Evolutionary conservation across 2,329 filamentous ascomycete genomes (phyloP).

Genomic region (Aureobasidium sp.): DNA sequence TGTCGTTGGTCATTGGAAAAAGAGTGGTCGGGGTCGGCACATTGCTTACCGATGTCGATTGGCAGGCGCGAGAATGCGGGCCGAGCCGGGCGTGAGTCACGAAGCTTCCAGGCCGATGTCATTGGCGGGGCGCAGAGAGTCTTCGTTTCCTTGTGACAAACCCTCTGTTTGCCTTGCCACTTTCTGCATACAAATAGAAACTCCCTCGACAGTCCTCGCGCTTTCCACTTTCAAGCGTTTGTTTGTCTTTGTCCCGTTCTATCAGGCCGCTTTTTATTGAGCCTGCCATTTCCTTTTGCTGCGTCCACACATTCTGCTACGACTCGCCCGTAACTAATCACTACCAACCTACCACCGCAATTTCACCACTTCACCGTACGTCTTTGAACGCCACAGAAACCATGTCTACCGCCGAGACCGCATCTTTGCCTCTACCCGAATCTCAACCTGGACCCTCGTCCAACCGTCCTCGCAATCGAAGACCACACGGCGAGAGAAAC

Average conservation of each 20-base stretch:
- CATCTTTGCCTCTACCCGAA: neutral
- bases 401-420: slow-evolving; percentile 13
- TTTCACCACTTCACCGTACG: neutral
- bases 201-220: neutral
- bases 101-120: neutral
- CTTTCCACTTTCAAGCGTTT: neutral
- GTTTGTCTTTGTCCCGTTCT: slow-evolving; percentile 11
- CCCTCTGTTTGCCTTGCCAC: slow-evolving; percentile 5
- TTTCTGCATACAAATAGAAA: neutral
- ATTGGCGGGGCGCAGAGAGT: slow-evolving; percentile 7
- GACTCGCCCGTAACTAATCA: too few species aligned
- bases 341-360: neutral
- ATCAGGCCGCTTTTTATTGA: slow-evolving; percentile 15
- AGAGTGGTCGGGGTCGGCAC: slow-evolving; percentile 4
- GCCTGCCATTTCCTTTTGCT: slow-evolving; percentile 12
- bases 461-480: neutral
- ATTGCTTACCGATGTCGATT: neutral
- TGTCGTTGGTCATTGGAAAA: neutral
- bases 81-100: slow-evolving; percentile 9
- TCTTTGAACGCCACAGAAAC: neutral
- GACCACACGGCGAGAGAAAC: slow-evolving; percentile 4
- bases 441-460: neutral
- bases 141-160: slow-evolving; percentile 6
- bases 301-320: neutral
- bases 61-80: neutral